Evolutionary conservation across 108 stramenopile species (phyloP), one percentile per base, ranked within the genome.

Genomic region (Conticribra guillardii): DNA sequence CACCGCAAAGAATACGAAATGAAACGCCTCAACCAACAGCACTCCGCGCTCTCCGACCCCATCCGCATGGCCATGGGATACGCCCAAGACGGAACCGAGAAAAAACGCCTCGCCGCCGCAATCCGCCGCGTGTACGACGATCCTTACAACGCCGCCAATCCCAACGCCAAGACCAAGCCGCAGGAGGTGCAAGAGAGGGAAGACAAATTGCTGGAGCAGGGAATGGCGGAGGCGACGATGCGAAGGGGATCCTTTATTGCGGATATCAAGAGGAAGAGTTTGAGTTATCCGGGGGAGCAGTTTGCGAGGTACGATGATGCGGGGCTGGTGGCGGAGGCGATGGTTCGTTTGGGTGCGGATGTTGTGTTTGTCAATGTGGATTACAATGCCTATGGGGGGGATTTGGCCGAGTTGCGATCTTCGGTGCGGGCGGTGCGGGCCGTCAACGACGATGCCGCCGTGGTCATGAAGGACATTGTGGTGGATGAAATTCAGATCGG

Each of bases 1-100:
- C 91, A 93, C 67, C 88, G 94, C 47, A 95, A 95, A 76, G 94
- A 95, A 74, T 83, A 93, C 68, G 89, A 95, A 84, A 92, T 95
- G 89, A 85, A 84, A 54, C 49, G 68, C 17, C 74, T 95, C 71
- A 85, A 87, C 18, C 15, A 55, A 26, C 90, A 92, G 54, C 94
- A 95, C 69, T 47, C 73, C 45, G 76, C 87, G 24, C 73, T 84
- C 4, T 87, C 90, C 50, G 91, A 95, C 80, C 94, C 91, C 8
- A 82, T 93, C 17, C 82, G 87, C 9, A 91, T 95, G 87, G 94
- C 94, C 52, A 87, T 95, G 88, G 71, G 73, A 5, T 95, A 95
- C 63, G 88, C 81, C 27, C 88, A 89, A 72, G 89, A 95, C 32
- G 83, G 88, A 0, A 66, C 67, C n/a, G 80, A 81, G 29, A 50